phyloP scores from a whole-genome alignment of 139 green algal genomes.

The Micractinium sp. region DNA sequence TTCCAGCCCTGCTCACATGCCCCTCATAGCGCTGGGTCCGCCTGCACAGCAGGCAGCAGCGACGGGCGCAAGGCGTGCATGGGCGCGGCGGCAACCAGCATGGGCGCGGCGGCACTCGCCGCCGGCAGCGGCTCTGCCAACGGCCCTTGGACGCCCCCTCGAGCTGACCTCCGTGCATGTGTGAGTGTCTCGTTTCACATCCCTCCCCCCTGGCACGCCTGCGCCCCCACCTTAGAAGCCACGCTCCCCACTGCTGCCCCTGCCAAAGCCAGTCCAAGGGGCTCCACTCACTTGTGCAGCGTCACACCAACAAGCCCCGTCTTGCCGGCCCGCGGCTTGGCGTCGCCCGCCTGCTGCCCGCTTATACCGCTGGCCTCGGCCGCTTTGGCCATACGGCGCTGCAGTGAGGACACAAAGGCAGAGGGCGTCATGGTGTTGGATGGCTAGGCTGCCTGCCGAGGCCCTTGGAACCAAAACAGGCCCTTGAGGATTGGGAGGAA shows the following conservation, averaged over 20 bases:
- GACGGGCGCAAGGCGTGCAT: neutral
- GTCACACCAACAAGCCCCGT: conserved; percentile 54
- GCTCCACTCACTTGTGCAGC: conserved; percentile 43
- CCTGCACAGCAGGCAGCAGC: neutral
- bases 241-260: no score
- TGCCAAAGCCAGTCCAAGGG: neutral
- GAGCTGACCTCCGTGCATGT: no score
- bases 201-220: no score
- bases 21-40: neutral
- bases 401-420: neutral
- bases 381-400: neutral
- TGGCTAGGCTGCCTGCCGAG: no score
- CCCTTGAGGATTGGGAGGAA: no score
- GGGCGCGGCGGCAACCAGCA: neutral
- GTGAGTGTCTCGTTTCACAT: no score
- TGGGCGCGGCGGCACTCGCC: no score
- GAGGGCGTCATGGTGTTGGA: neutral
- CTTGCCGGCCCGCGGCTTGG: conserved; percentile 12
- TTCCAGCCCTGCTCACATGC: neutral
- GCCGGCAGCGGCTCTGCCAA: no score
- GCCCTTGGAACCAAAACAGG: no score
- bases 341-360: neutral
- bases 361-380: neutral
- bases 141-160: neutral
- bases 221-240: no score